Evolutionary conservation across 768 basidiomycete species (phyloP), one percentile per base, ranked within the genome.

Genomic region (Brasilioporus rufonigricans): DNA sequence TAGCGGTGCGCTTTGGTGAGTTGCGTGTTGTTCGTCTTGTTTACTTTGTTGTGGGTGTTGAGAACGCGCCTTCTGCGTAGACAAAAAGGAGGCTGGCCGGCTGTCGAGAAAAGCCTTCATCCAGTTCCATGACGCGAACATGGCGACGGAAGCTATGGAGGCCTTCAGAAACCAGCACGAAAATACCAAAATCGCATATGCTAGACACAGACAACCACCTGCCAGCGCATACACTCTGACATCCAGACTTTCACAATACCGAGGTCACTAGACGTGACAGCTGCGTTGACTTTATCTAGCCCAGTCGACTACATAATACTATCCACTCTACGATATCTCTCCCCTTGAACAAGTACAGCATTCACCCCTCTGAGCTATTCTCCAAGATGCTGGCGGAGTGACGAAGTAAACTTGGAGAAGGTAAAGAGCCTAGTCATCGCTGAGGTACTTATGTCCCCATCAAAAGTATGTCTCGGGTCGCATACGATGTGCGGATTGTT

Each of bases 111-210:
- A 59, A 4, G 82, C 78, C 24, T 87, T 84, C 69, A 64, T 87
- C 52, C 76, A 83, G 56, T 86, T 87, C 65, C 69, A 58, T 44
- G 61, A 65, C 52, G 66, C 75, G 45, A 71, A 78, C n/a, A 53
- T 66, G 5, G 81, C 86, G 9, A 75, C 74, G 33, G 70, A 76
- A 55, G 86, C 79, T 2, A 67, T 84, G 58, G 60, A 75, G 10
- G 64, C 67, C 32, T 62, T 82, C 24, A 72, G 77, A 54, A 23
- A 50, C 46, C 58, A 54, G 21, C 59, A 57, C 10, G 48, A 38
- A 33, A 21, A 38, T 23, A 14, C 33, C 26, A 19, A 14, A 4
- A 44, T 70, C 19, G 24, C 12, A 7, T 72, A 56, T 46, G 70
- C 65, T 35, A 60, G 23, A 47, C 62, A 61, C 13, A 53, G 49